Conservation (phyloP, 1,284 basidiomycete species). For the Fistulina hepatica region DNA sequence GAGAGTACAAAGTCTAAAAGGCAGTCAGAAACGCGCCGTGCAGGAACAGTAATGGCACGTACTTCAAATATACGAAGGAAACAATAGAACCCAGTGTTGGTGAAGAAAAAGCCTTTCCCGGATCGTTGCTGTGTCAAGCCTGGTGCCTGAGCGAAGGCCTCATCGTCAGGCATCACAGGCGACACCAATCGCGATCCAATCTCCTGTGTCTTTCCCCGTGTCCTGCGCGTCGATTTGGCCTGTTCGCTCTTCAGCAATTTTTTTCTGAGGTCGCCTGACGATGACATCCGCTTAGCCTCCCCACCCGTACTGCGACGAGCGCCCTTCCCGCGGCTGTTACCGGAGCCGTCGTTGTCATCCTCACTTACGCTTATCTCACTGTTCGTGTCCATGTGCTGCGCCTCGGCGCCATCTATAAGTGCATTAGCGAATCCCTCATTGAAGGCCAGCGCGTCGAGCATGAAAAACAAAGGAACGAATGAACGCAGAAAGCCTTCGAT, state of each 20-base stretch:
- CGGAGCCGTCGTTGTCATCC: constrained; percentile 38
- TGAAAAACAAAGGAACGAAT: constrained; percentile 68
- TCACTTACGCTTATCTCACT: constrained; percentile 41
- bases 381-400: constrained; percentile 29
- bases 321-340: constrained; percentile 21
- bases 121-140: constrained; percentile 20
- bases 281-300: constrained; percentile 31
- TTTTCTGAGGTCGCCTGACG: constrained; percentile 53
- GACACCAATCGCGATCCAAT: constrained; percentile 45
- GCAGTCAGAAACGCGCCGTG: constrained; percentile 6
- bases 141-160: constrained; percentile 24
- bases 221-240: constrained; percentile 57
- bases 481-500: constrained; percentile 80
- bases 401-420: constrained; percentile 40
- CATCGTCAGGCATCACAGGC: constrained; percentile 39
- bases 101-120: constrained; percentile 65
- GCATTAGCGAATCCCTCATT: constrained; percentile 49
- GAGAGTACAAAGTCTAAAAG: constrained; percentile 71
- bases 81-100: constrained; percentile 83
- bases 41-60: constrained; percentile 15
- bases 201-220: constrained; percentile 32
- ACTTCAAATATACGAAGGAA: constrained; percentile 81
- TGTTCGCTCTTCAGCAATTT: constrained; percentile 69
- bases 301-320: no score
- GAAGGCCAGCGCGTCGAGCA: constrained; percentile 59